These are phyloP conservation scores for Saccharomycopsis sp. DNA, from an alignment of 805 yeast species.

Conservation along the genomic window DNA sequence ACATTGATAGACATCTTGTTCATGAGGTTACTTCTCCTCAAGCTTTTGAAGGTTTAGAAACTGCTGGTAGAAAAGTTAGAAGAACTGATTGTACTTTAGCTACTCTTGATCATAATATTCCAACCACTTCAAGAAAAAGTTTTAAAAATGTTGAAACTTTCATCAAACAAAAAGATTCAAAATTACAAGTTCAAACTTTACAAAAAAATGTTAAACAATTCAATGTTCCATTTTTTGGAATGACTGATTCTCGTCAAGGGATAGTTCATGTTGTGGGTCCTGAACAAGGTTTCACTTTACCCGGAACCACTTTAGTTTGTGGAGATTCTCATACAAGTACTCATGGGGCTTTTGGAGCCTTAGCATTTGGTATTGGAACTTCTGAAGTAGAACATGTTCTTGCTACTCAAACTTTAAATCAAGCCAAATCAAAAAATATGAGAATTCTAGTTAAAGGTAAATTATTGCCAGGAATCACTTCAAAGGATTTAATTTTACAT, in stretches of 20 bases:
- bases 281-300: conserved; percentile 96
- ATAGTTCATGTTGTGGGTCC: conserved; percentile 99
- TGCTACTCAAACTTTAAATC: conserved; percentile 94
- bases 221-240: conserved; percentile 86
- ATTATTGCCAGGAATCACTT: conserved; percentile 80
- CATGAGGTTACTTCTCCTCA: conserved; percentile 99
- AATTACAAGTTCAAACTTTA: conserved; percentile 83
- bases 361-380: conserved; percentile 98
- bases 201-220: conserved; percentile 89
- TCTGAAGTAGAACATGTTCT: conserved; percentile 98
- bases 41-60: conserved; percentile 91
- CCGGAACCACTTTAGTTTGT: conserved; percentile 98
- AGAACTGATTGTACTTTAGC: conserved; percentile 89
- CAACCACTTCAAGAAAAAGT: conserved; percentile 76
- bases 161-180: conserved; percentile 84
- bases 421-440: conserved; percentile 94
- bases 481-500: conserved; percentile 90
- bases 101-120: conserved; percentile 95
- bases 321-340: conserved; percentile 99
- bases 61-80: conserved; percentile 83
- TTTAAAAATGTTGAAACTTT: conserved; percentile 69
- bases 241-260: conserved; percentile 93
- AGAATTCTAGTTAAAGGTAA: conserved; percentile 78
- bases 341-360: conserved; percentile 96
- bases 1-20: conserved; percentile 93